A percentile compares a stretch with the other conserved stretches of the same genome.
Evolutionary conservation across 2,329 filamentous ascomycete genomes (phyloP).

Genomic region (Cercospora beticola): DNA sequence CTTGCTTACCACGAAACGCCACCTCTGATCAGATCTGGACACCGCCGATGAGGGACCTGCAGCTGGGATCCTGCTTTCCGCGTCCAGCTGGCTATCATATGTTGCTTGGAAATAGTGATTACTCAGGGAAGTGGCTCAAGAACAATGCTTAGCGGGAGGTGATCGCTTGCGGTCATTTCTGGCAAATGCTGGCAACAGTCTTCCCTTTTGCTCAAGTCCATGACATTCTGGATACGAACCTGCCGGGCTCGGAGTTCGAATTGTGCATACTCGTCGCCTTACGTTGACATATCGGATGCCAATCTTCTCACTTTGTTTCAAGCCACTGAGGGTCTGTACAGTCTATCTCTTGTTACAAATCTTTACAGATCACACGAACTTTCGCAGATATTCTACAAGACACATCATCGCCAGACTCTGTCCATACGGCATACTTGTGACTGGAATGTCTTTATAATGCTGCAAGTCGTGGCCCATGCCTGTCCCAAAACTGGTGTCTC

Average conservation of each 20-base stretch:
- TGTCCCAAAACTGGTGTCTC: conserved; percentile 75
- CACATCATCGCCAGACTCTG: conserved; percentile 85
- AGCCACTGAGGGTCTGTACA: not conserved
- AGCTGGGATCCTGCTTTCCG: not conserved
- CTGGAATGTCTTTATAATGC: conserved; percentile 73
- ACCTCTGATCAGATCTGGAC: not conserved
- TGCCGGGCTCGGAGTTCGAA: not conserved
- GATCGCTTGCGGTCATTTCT: not conserved
- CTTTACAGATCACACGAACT: conserved; percentile 51
- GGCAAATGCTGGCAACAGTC: conserved; percentile 7
- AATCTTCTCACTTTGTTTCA: not conserved
- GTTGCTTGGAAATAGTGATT: not conserved
- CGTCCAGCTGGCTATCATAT: not conserved
- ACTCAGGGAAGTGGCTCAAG: conserved; percentile 6
- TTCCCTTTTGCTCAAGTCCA: not conserved
- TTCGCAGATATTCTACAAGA: conserved; percentile 69
- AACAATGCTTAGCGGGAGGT: not conserved
- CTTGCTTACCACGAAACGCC: not conserved
- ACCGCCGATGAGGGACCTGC: not conserved
- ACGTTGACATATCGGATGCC: not conserved
- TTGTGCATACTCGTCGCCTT: not conserved
- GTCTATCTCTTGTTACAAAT: not conserved
- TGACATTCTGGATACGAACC: not conserved
- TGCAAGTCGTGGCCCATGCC: conserved; percentile 71
- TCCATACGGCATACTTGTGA: conserved; percentile 81